Conservation (phyloP, 306 rosid species). For the Hippophae tibetana region DNA sequence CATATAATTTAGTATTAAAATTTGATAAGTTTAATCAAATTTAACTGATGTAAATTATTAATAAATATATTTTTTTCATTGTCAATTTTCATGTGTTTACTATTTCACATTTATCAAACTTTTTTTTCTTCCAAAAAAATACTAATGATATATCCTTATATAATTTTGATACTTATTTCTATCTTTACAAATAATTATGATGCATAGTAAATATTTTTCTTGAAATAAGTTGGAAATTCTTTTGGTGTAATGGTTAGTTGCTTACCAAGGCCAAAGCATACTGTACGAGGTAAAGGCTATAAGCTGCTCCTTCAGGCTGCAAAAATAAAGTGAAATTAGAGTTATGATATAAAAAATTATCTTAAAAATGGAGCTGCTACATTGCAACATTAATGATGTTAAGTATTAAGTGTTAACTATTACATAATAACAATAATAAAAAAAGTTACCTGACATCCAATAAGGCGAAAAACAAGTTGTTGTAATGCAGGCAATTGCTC, state of each 20-base stretch:
- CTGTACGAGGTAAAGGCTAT: constrained; percentile 65
- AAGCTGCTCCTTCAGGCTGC: constrained; percentile 93
- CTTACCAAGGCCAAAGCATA: constrained; percentile 92
- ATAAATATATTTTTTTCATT: too few species aligned
- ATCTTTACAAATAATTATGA: too few species aligned
- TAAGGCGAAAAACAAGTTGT: constrained; percentile 74
- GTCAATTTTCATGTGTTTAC: too few species aligned
- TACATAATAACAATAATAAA: not conserved
- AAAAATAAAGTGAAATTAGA: constrained; percentile 26
- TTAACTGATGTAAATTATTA: too few species aligned
- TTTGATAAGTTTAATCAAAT: too few species aligned
- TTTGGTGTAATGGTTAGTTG: not conserved
- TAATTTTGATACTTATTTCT: too few species aligned
- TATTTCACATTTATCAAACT: too few species aligned
- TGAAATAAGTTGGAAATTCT: too few species aligned
- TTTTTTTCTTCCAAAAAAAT: too few species aligned
- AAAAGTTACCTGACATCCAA: constrained; percentile 60
- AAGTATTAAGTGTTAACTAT: not conserved
- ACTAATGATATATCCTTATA: too few species aligned
- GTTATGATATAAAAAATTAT: constrained; percentile 5
- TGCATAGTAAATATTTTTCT: too few species aligned
- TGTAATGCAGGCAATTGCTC: constrained; percentile 84
- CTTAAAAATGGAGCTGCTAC: not conserved
- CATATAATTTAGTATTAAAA: too few species aligned
- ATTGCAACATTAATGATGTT: not conserved